phyloP scores from a whole-genome alignment of 495 filamentous ascomycete genomes.

The Extremus antarcticus region DNA sequence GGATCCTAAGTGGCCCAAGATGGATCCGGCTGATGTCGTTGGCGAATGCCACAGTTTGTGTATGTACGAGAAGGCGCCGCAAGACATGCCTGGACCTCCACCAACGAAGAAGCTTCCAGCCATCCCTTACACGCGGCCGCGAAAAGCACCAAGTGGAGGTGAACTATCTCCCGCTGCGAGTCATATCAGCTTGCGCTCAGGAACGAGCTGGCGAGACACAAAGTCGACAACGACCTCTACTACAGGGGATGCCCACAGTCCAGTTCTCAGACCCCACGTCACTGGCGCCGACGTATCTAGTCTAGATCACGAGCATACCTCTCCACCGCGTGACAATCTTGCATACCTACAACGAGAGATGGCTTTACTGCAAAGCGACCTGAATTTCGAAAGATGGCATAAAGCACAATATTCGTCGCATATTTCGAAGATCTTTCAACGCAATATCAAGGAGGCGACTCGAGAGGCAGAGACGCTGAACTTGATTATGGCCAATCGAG shows the following conservation, averaged over 20 bases:
- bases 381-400: slow-evolving; percentile 66
- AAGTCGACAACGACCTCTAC: slow-evolving; percentile 37
- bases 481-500: slow-evolving; percentile 58
- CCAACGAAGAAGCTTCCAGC: slow-evolving; percentile 27
- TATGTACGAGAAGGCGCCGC: slow-evolving; percentile 26
- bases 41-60: slow-evolving; percentile 53
- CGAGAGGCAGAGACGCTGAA: slow-evolving; percentile 68
- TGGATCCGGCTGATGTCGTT: slow-evolving; percentile 60
- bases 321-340: slow-evolving; percentile 33
- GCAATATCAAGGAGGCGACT: slow-evolving; percentile 56
- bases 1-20: slow-evolving; percentile 62
- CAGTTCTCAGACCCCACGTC: slow-evolving; percentile 12
- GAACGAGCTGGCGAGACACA: slow-evolving; percentile 36
- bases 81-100: slow-evolving; percentile 27
- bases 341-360: slow-evolving; percentile 53
- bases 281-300: not conserved
- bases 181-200: slow-evolving; percentile 12
- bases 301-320: not conserved
- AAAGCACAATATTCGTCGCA: slow-evolving; percentile 65
- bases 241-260: slow-evolving; percentile 15
- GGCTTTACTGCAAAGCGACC: slow-evolving; percentile 57
- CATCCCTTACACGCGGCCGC: slow-evolving; percentile 25
- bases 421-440: slow-evolving; percentile 58
- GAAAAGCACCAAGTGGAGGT: slow-evolving; percentile 1
- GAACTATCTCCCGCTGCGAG: slow-evolving; percentile 11